Base-by-base conservation (phyloP, 2,329 filamentous ascomycete genomes). In the Verticillium alfalfae region DNA sequence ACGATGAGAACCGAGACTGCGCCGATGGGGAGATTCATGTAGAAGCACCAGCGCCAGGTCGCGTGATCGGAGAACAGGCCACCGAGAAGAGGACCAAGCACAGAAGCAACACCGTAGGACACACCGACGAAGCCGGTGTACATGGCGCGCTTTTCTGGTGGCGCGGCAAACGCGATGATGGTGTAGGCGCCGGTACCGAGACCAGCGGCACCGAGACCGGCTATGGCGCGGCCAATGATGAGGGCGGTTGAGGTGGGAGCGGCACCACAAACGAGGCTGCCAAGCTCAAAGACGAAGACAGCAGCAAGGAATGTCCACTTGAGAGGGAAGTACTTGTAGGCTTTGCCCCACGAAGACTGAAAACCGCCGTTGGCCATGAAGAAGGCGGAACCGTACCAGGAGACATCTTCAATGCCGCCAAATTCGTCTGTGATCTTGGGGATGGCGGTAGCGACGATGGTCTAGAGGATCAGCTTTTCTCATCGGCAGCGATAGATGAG, bases 351-450 rank as follows among this genome's bases (percentile, higher is more conserved):
- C 37, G 75, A 69, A 7, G 78, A 68, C 62, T 79, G 76, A 16
- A 79, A 71, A 1, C 76, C 73, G 34, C 74, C 70, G 5, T 73
- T 71, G 3, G 78, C 77, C 36, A 81, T 73, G 64, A 79, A 70
- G 64, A 79, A 78, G 49, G 77, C 73, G 6, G 69, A 76, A 2
- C 78, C 80, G 62, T 83, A 83, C 81, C 81, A 84, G 56, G 78
- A 79, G 12, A 84, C 76, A 60, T 83, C 79, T 8, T 75, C 70
- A 7, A 82, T 70, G 57, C 77, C 75, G 31, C 76, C 70, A 68
- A 79, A 78, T 15, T 76, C 70, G 62, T 76, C 71, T 0, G 77
- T 79, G 63, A 79, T 79, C 36, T 72, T 73, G 3, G 78, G 77
- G 60, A 80, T 78, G 2, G 78, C 77, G 1, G 77, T 79, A 9